Evolutionary conservation across 1,284 basidiomycete genomes (phyloP), one percentile per base, ranked within the genome.

Genomic region (Phylloporus gajari): DNA sequence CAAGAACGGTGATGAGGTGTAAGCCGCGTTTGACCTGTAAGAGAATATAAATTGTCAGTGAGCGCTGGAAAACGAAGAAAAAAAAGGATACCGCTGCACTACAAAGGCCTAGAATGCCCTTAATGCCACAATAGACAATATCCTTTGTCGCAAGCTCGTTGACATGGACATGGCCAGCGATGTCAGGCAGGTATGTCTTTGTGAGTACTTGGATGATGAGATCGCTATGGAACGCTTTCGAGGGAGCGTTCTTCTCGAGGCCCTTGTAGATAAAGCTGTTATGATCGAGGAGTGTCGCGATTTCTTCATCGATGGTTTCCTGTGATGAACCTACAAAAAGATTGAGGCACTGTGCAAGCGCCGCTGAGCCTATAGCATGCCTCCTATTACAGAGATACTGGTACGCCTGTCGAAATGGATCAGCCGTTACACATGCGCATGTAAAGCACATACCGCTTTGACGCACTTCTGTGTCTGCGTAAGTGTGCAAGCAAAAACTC

Each of bases 301-400:
- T 35, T 35, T 35, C 35, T 35, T 35, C 35, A 8, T 35, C 8
- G 35, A 35, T 35, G 8, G 35, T 35, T 35, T 35, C 35, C 35
- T 35, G 35, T 8, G 35, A 25, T 1, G 21, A 44, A 3, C n/a
- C 40, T 32, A 40, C 15, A 30, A 68, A 46, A 17, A 68, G 60
- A 7, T 17, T 68, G 1, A 19, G 19, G 42, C 56, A 68, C 44
- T 60, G 17, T 25, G 58, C 21, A 6, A 60, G 56, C 5, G 30
- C 67, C n/a, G 56, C 67, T 6, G 67, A 68, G 44, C 67, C 67
- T 3, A 68, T 32, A 35, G 58, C 23, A 15, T 68, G 67, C 40
- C 30, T 32, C 67, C 67, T 60, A 30, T 68, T 38, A 21, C 67
- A 60, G 9, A 68, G 67, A n/a, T 60, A 23, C 21, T 68, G 67